Evolutionary conservation across 2,329 filamentous ascomycete genomes (phyloP), one percentile per base, ranked within the genome.

Genomic region (Penicillium rolfsii): DNA sequence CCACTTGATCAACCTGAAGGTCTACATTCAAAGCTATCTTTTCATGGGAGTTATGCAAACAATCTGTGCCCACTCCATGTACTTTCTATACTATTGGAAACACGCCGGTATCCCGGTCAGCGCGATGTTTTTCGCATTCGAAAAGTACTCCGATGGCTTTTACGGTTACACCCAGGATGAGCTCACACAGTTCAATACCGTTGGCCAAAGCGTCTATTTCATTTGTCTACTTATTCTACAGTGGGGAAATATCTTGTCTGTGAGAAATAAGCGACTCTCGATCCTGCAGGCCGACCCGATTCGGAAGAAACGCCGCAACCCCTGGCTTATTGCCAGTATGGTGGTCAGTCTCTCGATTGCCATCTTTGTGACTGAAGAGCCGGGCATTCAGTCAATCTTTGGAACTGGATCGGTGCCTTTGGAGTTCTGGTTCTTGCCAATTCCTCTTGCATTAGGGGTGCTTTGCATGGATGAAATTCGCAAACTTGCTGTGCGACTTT

Each of bases 41-140:
- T 83, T 85, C 64, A 79, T 80, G 1, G 83, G 83, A 24, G 77
- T 79, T 38, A 80, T 84, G 76, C 82, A 85, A 62, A 81, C 82
- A 0, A 58, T 81, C 56, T 77, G 73, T 4, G 82, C 83, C 0
- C 82, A 84, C 59, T 61, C 79, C 63, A 85, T 85, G 83, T 84
- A 80, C 71, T 85, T 84, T 73, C 64, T 83, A 0, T 85, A 85
- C 74, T 78, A 81, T 75, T 83, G 77, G 71, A 75, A 70, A 11
- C 69, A 80, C 46, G 81, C 82, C 0, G 76, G 79, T 6, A 83
- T 85, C 43, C 79, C 83, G 0, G 72, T 82, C 48, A 67, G 69
- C 11, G 75, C 80, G 4, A 78, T 85, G 14, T 79, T 84, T 66
- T 82, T 85, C 67, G 74, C 80, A 0, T 85, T 83, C 41, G 81